Base-by-base conservation (phyloP, 2,329 filamentous ascomycete genomes). In the Penicillium sclerotigenum region DNA sequence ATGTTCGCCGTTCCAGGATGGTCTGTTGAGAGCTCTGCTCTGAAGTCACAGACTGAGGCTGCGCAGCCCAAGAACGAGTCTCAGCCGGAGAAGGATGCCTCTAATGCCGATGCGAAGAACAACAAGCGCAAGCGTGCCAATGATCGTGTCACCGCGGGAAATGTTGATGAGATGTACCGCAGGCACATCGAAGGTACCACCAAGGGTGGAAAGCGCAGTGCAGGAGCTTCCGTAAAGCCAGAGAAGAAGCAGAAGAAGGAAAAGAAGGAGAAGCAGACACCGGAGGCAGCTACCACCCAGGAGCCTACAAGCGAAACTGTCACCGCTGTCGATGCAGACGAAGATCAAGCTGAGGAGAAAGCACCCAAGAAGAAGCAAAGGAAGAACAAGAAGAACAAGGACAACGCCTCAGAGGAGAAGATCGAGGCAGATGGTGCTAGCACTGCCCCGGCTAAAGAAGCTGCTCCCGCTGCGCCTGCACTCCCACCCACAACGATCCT, bases 1-100 rank as follows among this genome's bases (percentile, higher is more conserved):
- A 75, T 97, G 93, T 97, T 97, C 74, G 87, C 91, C 10, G 92
- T 97, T 29, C 89, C 90, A 68, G 94, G 94, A 65, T 97, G 93
- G 92, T 90, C 90, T 37, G 81, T 97, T 34, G 85, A 90, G 54
- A 82, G 87, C 59, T 83, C 86, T 63, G 79, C 78, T 50, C 83
- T 95, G 61, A 91, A 90, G 74, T 75, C 84, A 29, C 90, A 96
- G 75, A 82, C 79, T 18, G 77, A 81, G 59, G 68, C 70, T 18
- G 83, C 88, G 48, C 81, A 88, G 55, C 82, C 84, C 71, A 75
- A 85, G 24, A 88, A 92, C 71, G 80, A 80, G 18, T 72, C 79
- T 50, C 71, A 72, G 61, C 68, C 72, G 38, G 46, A 62, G 54
- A 65, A 69, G 63, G 64, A 66, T 63, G 54, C 60, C 28, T 45